Evolutionary conservation across 176 grass and related monocot genomes (phyloP).

Genomic region (Cenchrus fungigraminus): DNA sequence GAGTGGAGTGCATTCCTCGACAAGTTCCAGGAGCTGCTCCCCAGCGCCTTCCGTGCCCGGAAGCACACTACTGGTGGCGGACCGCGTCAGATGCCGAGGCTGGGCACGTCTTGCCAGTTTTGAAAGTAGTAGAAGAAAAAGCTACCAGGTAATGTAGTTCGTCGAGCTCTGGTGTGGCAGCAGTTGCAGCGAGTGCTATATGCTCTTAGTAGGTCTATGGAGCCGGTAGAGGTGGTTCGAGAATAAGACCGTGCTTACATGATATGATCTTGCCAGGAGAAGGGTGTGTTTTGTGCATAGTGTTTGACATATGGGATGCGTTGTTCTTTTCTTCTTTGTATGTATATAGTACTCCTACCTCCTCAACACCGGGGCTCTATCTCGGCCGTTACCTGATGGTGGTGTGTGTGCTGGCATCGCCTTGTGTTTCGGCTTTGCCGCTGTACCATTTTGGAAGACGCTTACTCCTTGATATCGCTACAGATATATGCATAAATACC

Average conservation of each 20-base stretch:
- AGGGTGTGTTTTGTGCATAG: constrained; percentile 57
- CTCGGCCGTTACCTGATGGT: constrained; percentile 27
- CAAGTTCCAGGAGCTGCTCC: constrained; percentile 83
- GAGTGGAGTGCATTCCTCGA: constrained; percentile 83
- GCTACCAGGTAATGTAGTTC: constrained; percentile 40
- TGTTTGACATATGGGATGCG: constrained; percentile 42
- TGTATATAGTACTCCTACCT: constrained; percentile 36
- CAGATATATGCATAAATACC: constrained; percentile 31
- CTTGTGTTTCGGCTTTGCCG: constrained; percentile 34
- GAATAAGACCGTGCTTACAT: constrained; percentile 51
- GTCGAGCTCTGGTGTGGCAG: constrained; percentile 27
- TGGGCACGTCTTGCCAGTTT: constrained; percentile 96
- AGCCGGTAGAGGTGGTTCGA: constrained; percentile 30
- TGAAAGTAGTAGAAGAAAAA: constrained; percentile 52
- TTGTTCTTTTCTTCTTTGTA: constrained; percentile 45
- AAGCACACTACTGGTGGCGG: constrained; percentile 46
- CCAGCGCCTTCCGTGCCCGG: constrained; percentile 51
- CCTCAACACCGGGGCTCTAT: constrained; percentile 21
- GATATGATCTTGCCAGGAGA: not conserved
- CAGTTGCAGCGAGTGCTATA: constrained; percentile 12
- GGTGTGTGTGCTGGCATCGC: constrained; percentile 47
- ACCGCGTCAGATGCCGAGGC: constrained; percentile 65
- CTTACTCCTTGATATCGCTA: constrained; percentile 47
- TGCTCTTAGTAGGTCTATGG: constrained; percentile 41
- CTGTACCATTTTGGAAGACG: constrained; percentile 55